Conservation (phyloP, 2,329 filamentous ascomycete genomes). For the Hymenoscyphus albidus region DNA sequence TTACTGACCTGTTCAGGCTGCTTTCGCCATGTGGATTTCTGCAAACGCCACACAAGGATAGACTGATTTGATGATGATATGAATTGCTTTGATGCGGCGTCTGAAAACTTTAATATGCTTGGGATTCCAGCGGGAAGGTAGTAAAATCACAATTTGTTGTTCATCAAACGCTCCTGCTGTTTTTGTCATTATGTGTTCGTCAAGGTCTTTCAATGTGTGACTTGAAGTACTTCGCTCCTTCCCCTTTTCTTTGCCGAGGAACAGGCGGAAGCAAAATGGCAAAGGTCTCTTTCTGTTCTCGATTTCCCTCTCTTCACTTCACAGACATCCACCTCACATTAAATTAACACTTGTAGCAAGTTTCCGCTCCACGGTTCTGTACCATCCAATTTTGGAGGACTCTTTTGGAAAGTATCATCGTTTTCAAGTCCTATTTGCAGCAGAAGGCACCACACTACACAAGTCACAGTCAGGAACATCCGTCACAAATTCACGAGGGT, state of each 20-base stretch:
- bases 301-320: background rate
- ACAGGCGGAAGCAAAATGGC: background rate
- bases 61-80: background rate
- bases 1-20: slow-evolving; percentile 19
- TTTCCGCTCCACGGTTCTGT: slow-evolving; percentile 10
- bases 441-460: background rate
- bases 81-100: background rate
- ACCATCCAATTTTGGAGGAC: slow-evolving; percentile 18
- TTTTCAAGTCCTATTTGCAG: slow-evolving; percentile 3
- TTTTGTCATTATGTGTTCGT: background rate
- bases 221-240: background rate
- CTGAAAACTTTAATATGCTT: background rate
- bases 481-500: background rate
- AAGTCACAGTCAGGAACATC: background rate
- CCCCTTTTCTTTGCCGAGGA: slow-evolving; percentile 1
- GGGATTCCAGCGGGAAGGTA: background rate
- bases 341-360: slow-evolving; percentile 16
- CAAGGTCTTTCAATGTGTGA: slow-evolving; percentile 3
- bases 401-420: slow-evolving; percentile 12
- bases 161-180: background rate
- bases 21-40: slow-evolving; percentile 32
- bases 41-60: slow-evolving; percentile 25
- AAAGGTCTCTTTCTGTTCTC: background rate
- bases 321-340: slow-evolving; percentile 15
- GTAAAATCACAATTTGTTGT: background rate